Evolutionary conservation across 208 protist species (phyloP).

Genomic region (Novymonas esmeraldas): DNA sequence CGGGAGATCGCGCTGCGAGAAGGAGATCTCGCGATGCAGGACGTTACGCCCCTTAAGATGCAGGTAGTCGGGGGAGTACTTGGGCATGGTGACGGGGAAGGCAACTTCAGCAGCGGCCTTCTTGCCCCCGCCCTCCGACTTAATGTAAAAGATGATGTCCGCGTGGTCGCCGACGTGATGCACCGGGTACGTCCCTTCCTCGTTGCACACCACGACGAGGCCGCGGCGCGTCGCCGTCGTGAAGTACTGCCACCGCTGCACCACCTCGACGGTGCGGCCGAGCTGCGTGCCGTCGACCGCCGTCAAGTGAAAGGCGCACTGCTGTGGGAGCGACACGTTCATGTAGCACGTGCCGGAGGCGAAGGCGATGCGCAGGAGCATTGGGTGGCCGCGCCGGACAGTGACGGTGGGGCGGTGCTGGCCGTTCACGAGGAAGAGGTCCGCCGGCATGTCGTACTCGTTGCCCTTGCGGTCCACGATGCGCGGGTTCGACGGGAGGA

Average conservation of each 20-base stretch:
- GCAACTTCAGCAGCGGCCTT: not conserved
- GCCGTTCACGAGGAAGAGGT: constrained; percentile 90
- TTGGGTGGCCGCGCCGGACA: constrained; percentile 36
- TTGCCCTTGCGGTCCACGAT: constrained; percentile 47
- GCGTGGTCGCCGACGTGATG: constrained; percentile 30
- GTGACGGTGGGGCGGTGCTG: constrained; percentile 73
- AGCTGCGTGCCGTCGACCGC: constrained; percentile 81
- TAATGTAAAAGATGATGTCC: constrained; percentile 63
- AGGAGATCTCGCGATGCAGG: constrained; percentile 60
- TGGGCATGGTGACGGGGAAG: constrained; percentile 53
- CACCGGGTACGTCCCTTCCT: constrained; percentile 50
- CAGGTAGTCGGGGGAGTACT: constrained; percentile 58
- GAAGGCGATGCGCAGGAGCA: constrained; percentile 72
- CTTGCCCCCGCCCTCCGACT: constrained; percentile 20
- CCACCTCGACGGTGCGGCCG: constrained; percentile 39
- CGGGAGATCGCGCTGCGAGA: constrained; percentile 60
- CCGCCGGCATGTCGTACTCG: constrained; percentile 41
- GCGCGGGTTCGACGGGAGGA: constrained; percentile 50
- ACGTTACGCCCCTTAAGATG: constrained; percentile 12
- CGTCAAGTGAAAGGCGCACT: constrained; percentile 62
- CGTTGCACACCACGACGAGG: constrained; percentile 53
- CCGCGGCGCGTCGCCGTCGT: constrained; percentile 75
- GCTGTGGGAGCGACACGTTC: constrained; percentile 65
- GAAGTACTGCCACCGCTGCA: constrained; percentile 72
- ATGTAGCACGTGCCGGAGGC: constrained; percentile 79